Evolutionary conservation across 768 basidiomycete species (phyloP), one percentile per base, ranked within the genome.

Genomic region (Russula ochroleuca): DNA sequence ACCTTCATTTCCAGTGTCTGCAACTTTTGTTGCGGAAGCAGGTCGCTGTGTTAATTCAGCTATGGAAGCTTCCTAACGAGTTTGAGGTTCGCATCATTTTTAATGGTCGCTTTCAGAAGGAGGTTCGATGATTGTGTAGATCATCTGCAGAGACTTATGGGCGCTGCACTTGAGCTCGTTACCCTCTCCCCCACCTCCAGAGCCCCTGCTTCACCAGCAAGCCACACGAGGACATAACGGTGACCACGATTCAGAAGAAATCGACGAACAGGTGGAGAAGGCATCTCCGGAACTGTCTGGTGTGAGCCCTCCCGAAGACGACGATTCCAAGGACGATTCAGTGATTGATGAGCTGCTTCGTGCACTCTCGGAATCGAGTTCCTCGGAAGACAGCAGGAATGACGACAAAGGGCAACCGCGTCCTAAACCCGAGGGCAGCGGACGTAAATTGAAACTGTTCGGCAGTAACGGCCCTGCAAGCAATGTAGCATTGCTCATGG

Each of bases 21-120:
- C 95, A 97, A 73, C 75, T 92, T 0, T 76, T 97, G 59, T 77
- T 96, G 13, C 81, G 94, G 37, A 83, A 86, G 69, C 94, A 97
- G 73, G 76, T 94, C 14, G 77, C 75, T 7, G 79, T 80, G n/a
- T 73, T 94, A 62, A 80, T 72, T 5, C 70, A 70, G 14, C 68
- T 84, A 11, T 94, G 92, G 92, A 72, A 77, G n/a, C 78, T 94
- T 23, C 92, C 92, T 8, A 71, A 78, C 0, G 89, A 92, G 70
- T 90, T 92, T 64, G 92, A 93, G 81, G 92, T 90, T 62, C 55
- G 78, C 23, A 59, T 64, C 68, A 48, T 28, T 45, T 21, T 43
- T 17, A 25, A 23, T 13, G 14, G 33, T 5, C 10, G 21, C 7
- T 55, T n/a, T 35, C 15, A 14, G 14, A 21, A 28, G 40, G 28